Base-by-base conservation (phyloP, 495 filamentous ascomycete species). In the Oidiodendron maius region DNA sequence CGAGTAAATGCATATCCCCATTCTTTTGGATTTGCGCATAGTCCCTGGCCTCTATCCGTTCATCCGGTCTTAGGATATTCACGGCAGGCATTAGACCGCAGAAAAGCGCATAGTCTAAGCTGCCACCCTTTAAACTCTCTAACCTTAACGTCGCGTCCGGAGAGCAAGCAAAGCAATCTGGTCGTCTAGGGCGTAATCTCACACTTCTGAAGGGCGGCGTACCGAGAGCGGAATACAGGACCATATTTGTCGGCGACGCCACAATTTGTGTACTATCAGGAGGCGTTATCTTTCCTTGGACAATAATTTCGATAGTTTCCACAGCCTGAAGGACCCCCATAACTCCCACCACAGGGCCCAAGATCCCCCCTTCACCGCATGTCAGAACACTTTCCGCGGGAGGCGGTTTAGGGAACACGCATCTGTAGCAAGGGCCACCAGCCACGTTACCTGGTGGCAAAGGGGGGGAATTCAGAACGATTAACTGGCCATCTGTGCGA, bases 241-340 rank as follows among this genome's bases (percentile, higher is more conserved):
- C 78, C 30, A 95, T 63, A 43, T 44, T 20, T 24, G 46, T 41
- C 15, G 38, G 44, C 35, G 12, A 52, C 45, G 25, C 26, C 12
- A 2, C 3, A 5, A 9, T 18, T 21, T 15, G 20, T 15, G 8
- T 9, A 48, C 32, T 0, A 44, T 26, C 0, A 52, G 60, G 8
- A 50, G 11, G 15, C 62, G 55, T 1, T 52, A 55, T 39, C 24
- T 45, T 56, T 13, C 58, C 64, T 0, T 66, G 58, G 0, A 75
- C 71, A 16, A 97, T 70, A 3, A 96, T 61, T 58, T 95, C 95
- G 59, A 98, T 84, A 5, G 90, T 81, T 64, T 96, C 89, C 25
- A 91, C 69, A 0, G 93, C 93, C 66, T 96, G 90, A 34, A 95
- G 65, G 2, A 95, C 83, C 3, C 93, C 93, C 91, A 98, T 96